phyloP scores from a whole-genome alignment of 2,329 filamentous ascomycete genomes.

The Arthrinium phaeospermum region DNA sequence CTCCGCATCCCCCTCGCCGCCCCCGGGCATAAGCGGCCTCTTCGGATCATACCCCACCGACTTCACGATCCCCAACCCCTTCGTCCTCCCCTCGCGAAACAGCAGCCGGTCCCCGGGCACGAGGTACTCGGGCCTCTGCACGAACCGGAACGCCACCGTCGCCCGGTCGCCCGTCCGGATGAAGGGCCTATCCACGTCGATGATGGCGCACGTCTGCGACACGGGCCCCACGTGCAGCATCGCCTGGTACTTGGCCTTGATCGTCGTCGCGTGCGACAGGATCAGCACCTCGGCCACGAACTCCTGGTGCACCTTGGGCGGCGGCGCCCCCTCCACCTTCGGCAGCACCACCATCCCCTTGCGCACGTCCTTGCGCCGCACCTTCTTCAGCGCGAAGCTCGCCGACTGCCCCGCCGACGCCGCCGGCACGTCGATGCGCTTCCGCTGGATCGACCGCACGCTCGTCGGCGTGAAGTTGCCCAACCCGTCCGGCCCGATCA shows the following conservation, averaged over 20 bases:
- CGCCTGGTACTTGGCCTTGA: slow-evolving; percentile 95
- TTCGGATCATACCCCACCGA: slow-evolving; percentile 81
- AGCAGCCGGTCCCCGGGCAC: slow-evolving; percentile 86
- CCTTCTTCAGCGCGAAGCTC: slow-evolving; percentile 86
- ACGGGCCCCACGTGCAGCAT: slow-evolving; percentile 98
- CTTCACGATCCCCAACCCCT: slow-evolving; percentile 94
- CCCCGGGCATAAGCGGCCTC: slow-evolving; percentile 5
- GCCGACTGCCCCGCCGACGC: slow-evolving; percentile 92
- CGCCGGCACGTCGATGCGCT: slow-evolving; percentile 85
- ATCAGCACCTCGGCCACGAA: slow-evolving; percentile 91
- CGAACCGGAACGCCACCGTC: slow-evolving; percentile 90
- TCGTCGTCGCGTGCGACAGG: slow-evolving; percentile 93
- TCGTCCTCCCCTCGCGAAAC: slow-evolving; percentile 93
- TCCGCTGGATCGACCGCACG: slow-evolving; percentile 92
- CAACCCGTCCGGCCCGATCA: slow-evolving; percentile 88
- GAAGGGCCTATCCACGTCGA: slow-evolving; percentile 94
- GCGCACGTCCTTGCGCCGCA: slow-evolving; percentile 88
- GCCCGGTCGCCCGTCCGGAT: slow-evolving; percentile 96
- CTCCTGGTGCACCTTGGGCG: slow-evolving; percentile 73
- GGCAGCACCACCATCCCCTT: slow-evolving; percentile 98
- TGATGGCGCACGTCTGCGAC: slow-evolving; percentile 94
- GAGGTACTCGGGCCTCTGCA: slow-evolving; percentile 92
- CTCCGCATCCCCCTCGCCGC: background rate
- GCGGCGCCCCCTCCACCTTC: slow-evolving; percentile 74
- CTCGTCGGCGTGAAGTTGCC: slow-evolving; percentile 88